phyloP scores from a whole-genome alignment of 2,329 filamentous ascomycete genomes.

The Aspergillus hortae region DNA sequence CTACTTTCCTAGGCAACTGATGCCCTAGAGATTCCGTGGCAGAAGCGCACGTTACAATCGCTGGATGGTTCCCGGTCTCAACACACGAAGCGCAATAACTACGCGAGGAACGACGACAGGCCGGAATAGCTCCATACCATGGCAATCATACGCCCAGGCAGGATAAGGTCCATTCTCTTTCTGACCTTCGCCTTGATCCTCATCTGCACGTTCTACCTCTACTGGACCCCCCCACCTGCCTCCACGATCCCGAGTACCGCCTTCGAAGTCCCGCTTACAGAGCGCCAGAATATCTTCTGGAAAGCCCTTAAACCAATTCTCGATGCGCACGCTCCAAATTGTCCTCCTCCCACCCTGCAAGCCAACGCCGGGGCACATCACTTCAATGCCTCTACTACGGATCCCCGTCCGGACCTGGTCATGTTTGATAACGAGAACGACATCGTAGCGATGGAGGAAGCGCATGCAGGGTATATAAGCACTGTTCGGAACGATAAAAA shows the following conservation, averaged over 20 bases:
- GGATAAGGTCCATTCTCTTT: conserved; percentile 27
- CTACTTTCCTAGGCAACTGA: neutral
- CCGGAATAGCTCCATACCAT: conserved; percentile 11
- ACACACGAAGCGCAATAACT: too few relatives aligned
- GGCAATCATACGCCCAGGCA: conserved; percentile 25
- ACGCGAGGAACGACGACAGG: too few relatives aligned
- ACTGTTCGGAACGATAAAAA: conserved; percentile 26
- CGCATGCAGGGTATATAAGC: conserved; percentile 41
- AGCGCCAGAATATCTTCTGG: conserved; percentile 38
- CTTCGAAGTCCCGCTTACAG: conserved; percentile 31
- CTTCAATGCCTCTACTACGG: conserved; percentile 28
- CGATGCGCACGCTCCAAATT: conserved; percentile 29
- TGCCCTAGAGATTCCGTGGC: neutral
- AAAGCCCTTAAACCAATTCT: conserved; percentile 33
- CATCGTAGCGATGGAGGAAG: conserved; percentile 32
- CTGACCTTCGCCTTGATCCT: conserved; percentile 26
- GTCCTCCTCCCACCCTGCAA: conserved; percentile 25
- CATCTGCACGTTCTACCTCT: conserved; percentile 35
- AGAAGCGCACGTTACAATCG: too few relatives aligned
- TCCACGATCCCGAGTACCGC: conserved; percentile 30
- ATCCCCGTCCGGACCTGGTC: conserved; percentile 35
- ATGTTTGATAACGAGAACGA: conserved; percentile 32
- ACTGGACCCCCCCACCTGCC: conserved; percentile 32
- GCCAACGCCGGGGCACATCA: conserved; percentile 21
- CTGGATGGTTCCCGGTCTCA: too few relatives aligned